These are phyloP conservation scores for Candida chilensis DNA, from an alignment of 805 yeast species.

Conservation along the genomic window DNA sequence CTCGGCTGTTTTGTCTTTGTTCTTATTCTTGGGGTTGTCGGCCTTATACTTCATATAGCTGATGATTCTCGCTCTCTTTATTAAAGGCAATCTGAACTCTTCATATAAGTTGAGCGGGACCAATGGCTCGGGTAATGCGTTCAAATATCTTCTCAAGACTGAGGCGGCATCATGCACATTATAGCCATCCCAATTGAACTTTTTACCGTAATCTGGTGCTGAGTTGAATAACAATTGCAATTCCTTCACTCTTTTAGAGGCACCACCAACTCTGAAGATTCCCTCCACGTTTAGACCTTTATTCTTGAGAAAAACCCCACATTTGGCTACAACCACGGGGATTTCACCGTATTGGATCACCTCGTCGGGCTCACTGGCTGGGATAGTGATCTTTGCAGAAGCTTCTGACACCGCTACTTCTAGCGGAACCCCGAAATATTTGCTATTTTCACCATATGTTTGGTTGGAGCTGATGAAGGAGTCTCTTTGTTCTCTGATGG, in stretches of 20 bases:
- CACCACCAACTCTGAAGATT: slow-evolving; percentile 88
- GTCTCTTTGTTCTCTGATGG: slow-evolving; percentile 39
- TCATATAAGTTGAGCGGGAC: slow-evolving; percentile 75
- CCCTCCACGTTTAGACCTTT: slow-evolving; percentile 81
- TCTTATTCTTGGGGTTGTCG: slow-evolving; percentile 18
- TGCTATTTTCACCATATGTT: slow-evolving; percentile 34
- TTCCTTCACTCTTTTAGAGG: slow-evolving; percentile 79
- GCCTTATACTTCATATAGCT: slow-evolving; percentile 34
- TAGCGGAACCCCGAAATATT: slow-evolving; percentile 76
- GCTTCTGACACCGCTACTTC: slow-evolving; percentile 66
- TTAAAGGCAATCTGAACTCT: slow-evolving; percentile 62
- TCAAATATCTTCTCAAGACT: slow-evolving; percentile 74
- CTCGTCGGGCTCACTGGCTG: slow-evolving; percentile 46
- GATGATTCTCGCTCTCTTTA: slow-evolving; percentile 23
- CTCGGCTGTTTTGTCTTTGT: background rate
- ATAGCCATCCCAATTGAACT: slow-evolving; percentile 84
- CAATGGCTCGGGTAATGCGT: slow-evolving; percentile 86
- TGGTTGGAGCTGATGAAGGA: slow-evolving; percentile 35
- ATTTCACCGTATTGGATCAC: slow-evolving; percentile 77
- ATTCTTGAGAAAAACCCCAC: slow-evolving; percentile 79
- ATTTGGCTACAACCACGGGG: slow-evolving; percentile 92
- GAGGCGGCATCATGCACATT: slow-evolving; percentile 97
- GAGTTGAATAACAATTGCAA: slow-evolving; percentile 75
- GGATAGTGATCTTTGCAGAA: slow-evolving; percentile 62
- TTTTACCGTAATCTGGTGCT: slow-evolving; percentile 86